A percentile compares a stretch with the other conserved stretches of the same genome.
Evolutionary conservation across 225 moss, liverwort and hornwort species (phyloP).

Genomic region (Bryoerythrophyllum caledonicum): DNA sequence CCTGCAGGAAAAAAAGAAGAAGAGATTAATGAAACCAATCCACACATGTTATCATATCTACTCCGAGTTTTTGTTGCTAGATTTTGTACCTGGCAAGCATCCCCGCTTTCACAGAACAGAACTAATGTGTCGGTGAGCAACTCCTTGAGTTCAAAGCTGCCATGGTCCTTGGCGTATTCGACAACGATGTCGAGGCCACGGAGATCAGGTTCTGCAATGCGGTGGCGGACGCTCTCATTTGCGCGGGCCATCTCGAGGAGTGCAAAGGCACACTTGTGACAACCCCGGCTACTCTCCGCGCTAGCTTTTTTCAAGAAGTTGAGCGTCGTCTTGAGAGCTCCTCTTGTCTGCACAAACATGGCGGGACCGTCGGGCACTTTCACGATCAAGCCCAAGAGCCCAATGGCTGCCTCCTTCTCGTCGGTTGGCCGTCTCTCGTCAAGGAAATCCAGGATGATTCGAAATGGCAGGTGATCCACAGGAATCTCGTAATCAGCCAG

Average conservation of each 20-base stretch:
- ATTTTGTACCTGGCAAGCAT: conserved; percentile 32
- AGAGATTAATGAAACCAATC: background rate
- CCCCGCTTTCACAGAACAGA: conserved; percentile 20
- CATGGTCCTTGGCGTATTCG: conserved; percentile 12
- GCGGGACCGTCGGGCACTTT: background rate
- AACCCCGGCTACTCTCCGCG: conserved; percentile 3
- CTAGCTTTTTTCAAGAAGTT: conserved; percentile 11
- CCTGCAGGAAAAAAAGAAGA: conserved; percentile 16
- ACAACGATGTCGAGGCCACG: conserved; percentile 34
- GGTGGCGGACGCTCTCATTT: conserved; percentile 9
- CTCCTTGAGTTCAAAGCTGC: conserved; percentile 7
- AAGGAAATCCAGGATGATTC: conserved; percentile 29
- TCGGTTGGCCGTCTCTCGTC: conserved; percentile 11
- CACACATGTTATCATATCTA: no score
- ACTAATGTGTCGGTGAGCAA: conserved; percentile 28
- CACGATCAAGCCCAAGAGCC: conserved; percentile 28
- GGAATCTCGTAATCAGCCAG: background rate
- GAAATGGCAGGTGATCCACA: conserved; percentile 13
- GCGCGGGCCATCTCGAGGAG: conserved; percentile 38
- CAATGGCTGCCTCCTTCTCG: conserved; percentile 29
- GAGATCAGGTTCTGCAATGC: conserved; percentile 23
- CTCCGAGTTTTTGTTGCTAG: no score
- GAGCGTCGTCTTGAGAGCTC: conserved; percentile 34
- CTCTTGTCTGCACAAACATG: conserved; percentile 23
- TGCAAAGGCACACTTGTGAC: conserved; percentile 26